Conservation (phyloP, 106 monocot species). For the Dioscorea zingiberensis region DNA sequence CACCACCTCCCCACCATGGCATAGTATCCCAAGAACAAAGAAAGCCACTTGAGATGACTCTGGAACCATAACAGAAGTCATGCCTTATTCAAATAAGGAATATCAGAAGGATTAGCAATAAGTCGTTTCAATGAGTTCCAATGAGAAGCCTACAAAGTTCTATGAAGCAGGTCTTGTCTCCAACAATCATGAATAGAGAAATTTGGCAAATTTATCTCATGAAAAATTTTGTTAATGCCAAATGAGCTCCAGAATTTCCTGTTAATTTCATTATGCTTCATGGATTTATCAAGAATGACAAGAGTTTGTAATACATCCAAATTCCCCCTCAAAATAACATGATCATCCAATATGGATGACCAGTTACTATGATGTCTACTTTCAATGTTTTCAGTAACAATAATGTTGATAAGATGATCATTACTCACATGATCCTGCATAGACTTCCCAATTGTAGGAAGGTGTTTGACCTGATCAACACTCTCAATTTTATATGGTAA, state of each 20-base stretch:
- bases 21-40: no score
- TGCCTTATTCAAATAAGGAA: no score
- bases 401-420: background rate
- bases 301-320: background rate
- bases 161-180: no score
- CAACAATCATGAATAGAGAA: no score
- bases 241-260: background rate
- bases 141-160: no score
- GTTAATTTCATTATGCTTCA: background rate
- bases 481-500: conserved; percentile 78
- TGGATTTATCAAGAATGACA: background rate
- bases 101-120: no score
- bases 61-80: no score
- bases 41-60: no score
- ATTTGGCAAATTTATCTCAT: no score
- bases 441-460: conserved; percentile 91
- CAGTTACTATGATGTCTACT: background rate
- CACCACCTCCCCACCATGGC: no score
- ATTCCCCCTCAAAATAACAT: background rate
- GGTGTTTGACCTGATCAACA: conserved; percentile 79
- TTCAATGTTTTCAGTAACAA: background rate
- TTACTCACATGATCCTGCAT: conserved; percentile 86
- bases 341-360: background rate
- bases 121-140: no score
- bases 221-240: background rate